Percentiles rank a stretch among this genome's conserved stretches.
phyloP scores from a whole-genome alignment of 108 stramenopile species.

The Seminavis robusta region DNA sequence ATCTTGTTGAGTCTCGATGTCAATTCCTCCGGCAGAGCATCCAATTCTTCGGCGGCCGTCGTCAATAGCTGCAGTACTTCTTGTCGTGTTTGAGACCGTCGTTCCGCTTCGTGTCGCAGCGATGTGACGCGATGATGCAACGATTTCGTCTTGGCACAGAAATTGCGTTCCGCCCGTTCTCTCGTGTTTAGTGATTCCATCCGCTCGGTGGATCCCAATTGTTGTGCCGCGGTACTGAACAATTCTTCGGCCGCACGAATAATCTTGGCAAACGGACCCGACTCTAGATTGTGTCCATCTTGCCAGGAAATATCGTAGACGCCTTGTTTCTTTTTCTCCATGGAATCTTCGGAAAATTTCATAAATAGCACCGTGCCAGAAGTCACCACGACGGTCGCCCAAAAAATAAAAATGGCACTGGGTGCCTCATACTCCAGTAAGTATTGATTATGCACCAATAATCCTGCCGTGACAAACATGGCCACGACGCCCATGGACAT shows the following conservation, averaged over 20 bases:
- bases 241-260: conserved; percentile 21
- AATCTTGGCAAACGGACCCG: conserved; percentile 26
- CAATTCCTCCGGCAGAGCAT: conserved; percentile 30
- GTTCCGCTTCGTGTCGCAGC: conserved; percentile 13
- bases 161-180: conserved; percentile 16
- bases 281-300: conserved; percentile 1
- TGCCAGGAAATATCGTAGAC: conserved; percentile 31
- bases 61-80: conserved; percentile 30
- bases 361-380: conserved; percentile 7
- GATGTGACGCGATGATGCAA: conserved; percentile 11
- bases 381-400: conserved; percentile 16
- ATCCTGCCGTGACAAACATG: conserved; percentile 27
- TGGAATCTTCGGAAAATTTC: conserved; percentile 27
- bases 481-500: conserved; percentile 20
- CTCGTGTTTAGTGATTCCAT: conserved; percentile 4
- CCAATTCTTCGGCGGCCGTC: conserved; percentile 29
- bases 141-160: conserved; percentile 13
- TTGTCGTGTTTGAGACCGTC: conserved; percentile 12
- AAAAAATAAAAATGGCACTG: conserved; percentile 19
- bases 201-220: conserved; percentile 19
- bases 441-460: conserved; percentile 17
- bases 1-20: conserved; percentile 22
- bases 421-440: conserved; percentile 8
- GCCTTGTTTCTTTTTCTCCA: conserved; percentile 25
- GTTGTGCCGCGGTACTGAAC: conserved; percentile 21